Evolutionary conservation across 768 basidiomycete species (phyloP).

Genomic region (Phylloporus sp.): DNA sequence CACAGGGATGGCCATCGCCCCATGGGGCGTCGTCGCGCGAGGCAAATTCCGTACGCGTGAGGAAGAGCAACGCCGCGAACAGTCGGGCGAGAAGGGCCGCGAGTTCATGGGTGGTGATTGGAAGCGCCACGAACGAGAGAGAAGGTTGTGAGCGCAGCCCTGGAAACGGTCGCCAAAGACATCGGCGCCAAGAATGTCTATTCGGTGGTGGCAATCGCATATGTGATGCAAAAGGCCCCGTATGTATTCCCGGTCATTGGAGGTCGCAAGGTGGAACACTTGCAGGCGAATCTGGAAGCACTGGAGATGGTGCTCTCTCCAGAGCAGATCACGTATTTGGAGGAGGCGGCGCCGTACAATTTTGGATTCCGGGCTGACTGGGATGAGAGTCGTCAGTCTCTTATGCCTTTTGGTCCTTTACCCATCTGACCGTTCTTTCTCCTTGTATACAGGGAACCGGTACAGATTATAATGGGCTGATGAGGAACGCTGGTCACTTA

Average conservation of each 20-base stretch:
- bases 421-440: not conserved
- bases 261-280: not conserved
- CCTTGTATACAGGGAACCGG: not conserved
- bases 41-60: not conserved
- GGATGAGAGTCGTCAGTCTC: not conserved
- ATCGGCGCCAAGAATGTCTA: not conserved
- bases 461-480: not conserved
- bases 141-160: not conserved
- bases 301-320: not conserved
- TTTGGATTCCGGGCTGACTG: not conserved
- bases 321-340: not conserved
- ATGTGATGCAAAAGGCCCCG: not conserved
- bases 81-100: not conserved
- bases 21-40: not conserved
- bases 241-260: not conserved
- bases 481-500: not conserved
- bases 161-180: not conserved
- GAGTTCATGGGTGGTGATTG: not conserved
- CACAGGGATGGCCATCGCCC: not conserved
- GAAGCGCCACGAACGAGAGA: not conserved
- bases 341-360: not conserved
- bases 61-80: not conserved
- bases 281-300: not conserved
- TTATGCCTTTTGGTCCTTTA: not conserved
- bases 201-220: not conserved